Evolutionary conservation across 345 rosid species (phyloP).

Genomic region (Dovyalis caffra): DNA sequence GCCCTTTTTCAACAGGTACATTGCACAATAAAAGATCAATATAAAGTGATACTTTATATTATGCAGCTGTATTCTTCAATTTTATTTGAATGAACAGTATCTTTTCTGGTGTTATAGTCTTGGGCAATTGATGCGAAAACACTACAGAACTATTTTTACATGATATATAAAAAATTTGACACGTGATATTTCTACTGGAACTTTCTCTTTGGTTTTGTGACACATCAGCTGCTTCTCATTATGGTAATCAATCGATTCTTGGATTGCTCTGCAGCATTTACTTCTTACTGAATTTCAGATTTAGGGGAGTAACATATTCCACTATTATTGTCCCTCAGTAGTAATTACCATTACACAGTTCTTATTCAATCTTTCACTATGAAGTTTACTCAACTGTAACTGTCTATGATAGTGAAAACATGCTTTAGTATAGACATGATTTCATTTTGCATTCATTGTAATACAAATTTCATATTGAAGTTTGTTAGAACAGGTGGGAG

Average conservation of each 20-base stretch:
- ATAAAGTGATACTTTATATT: background rate
- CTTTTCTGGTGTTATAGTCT: background rate
- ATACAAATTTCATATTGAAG: slow-evolving; percentile 44
- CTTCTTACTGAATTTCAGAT: background rate
- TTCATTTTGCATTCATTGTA: slow-evolving; percentile 7
- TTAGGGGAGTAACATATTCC: background rate
- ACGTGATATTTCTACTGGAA: too few relatives aligned
- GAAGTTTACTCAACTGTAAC: background rate
- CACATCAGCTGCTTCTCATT: background rate
- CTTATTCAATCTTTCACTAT: background rate
- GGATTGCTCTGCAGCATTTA: background rate
- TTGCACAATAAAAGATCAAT: background rate
- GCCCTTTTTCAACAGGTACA: slow-evolving; percentile 84
- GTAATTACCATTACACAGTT: background rate
- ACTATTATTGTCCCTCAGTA: background rate
- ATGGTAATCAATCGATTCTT: background rate
- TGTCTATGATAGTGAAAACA: background rate
- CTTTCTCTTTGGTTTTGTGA: background rate
- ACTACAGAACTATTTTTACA: too few relatives aligned
- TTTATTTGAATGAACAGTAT: background rate
- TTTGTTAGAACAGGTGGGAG: slow-evolving; percentile 71
- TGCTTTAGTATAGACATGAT: background rate
- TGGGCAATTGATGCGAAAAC: too few relatives aligned
- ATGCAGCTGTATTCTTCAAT: background rate
- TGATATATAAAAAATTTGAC: too few relatives aligned